phyloP scores from a whole-genome alignment of 202 grass and related monocot species.

The Panicum virgatum region DNA sequence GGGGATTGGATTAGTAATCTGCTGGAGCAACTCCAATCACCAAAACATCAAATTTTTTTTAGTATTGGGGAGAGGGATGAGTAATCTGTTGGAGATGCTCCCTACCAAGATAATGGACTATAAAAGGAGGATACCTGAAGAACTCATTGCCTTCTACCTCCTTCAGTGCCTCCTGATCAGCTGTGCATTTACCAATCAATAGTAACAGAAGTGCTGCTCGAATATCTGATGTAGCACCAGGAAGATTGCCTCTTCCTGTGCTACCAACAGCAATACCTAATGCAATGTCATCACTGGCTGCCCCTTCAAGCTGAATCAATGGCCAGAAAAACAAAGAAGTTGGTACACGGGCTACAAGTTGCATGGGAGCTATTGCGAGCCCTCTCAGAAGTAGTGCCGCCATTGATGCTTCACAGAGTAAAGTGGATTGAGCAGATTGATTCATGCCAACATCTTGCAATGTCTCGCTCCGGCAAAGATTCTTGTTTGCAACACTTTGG shows the following conservation, averaged over 20 bases:
- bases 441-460: constrained; percentile 46
- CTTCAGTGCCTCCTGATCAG: constrained; percentile 82
- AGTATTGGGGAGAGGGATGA: too few relatives aligned
- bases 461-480: constrained; percentile 46
- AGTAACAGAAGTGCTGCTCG: constrained; percentile 90
- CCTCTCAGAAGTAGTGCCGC: constrained; percentile 88
- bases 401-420: constrained; percentile 73
- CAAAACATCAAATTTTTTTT: too few relatives aligned
- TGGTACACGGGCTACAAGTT: constrained; percentile 84
- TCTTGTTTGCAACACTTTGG: constrained; percentile 50
- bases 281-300: constrained; percentile 96
- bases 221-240: constrained; percentile 98
- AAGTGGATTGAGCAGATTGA: constrained; percentile 47
- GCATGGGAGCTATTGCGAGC: constrained; percentile 85
- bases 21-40: too few relatives aligned
- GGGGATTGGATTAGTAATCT: too few relatives aligned
- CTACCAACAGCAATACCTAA: constrained; percentile 96
- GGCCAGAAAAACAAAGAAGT: constrained; percentile 97
- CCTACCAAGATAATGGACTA: constrained; percentile 8
- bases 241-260: constrained; percentile 96
- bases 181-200: constrained; percentile 97
- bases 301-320: constrained; percentile 95
- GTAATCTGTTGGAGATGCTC: too few relatives aligned
- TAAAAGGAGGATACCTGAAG: constrained; percentile 67
- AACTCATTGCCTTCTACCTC: constrained; percentile 99